Evolutionary conservation across 768 basidiomycete genomes (phyloP).

Genomic region (Termitomyces bulborhizus): DNA sequence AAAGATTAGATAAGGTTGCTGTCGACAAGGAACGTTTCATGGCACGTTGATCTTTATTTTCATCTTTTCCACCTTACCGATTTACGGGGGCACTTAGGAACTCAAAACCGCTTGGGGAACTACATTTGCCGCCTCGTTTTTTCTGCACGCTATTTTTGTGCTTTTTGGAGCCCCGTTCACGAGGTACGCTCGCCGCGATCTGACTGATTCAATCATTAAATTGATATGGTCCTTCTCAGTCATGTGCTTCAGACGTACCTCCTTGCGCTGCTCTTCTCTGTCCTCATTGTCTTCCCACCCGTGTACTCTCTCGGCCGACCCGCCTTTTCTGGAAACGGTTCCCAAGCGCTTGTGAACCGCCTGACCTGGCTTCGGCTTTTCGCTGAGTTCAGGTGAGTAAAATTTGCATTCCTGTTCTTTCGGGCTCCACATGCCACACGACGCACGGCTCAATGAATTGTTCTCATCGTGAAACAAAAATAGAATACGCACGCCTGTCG

Average conservation of each 20-base stretch:
- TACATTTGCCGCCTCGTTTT: conserved; percentile 43
- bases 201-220: conserved; percentile 14
- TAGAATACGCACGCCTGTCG: conserved; percentile 59
- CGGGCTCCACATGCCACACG: neutral
- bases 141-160: conserved; percentile 44
- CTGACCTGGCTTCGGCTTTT: conserved; percentile 77
- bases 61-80: neutral
- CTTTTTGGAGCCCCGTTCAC: conserved; percentile 72
- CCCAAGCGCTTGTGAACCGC: conserved; percentile 42
- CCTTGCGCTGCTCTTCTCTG: conserved; percentile 61
- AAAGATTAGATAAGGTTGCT: conserved; percentile 33
- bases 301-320: conserved; percentile 67
- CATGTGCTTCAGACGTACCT: conserved; percentile 56
- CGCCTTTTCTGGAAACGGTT: conserved; percentile 29
- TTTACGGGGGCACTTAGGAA: conserved; percentile 30
- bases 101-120: conserved; percentile 43
- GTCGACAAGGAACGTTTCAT: conserved; percentile 29
- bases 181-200: conserved; percentile 31
- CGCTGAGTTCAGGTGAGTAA: conserved; percentile 71
- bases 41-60: conserved; percentile 24
- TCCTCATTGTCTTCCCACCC: conserved; percentile 61
- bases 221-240: conserved; percentile 24
- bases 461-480: neutral
- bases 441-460: neutral
- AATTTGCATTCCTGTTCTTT: neutral